Evolutionary conservation across 2,329 filamentous ascomycete genomes (phyloP), one percentile per base, ranked within the genome.

Genomic region (Colletotrichum costaricense): DNA sequence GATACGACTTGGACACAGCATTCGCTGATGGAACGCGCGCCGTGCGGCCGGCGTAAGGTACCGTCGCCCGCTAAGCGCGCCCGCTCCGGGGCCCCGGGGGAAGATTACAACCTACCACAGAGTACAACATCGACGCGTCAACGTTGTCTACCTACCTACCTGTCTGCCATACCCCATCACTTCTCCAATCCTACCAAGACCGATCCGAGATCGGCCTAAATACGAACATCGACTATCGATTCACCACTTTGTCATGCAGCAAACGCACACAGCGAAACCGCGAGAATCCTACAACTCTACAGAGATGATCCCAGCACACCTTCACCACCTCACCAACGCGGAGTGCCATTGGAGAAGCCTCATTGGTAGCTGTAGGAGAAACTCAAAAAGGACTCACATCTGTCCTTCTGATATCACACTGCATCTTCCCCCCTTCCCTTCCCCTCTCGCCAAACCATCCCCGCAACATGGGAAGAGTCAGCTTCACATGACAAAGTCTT

Each of bases 401-500:
- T 49, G 42, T n/a, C 8, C 42, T 49, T 49, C 42, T 42, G 38
- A 42, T 42, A 42, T 42, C 38, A 42, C 38, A 42, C 16, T 42
- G 2, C 38, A 19, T 42, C 16, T 42, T 42, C 5, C 12, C 35
- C 38, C 14, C 14, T 16, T 42, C 5, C 38, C 16, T 42, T 42
- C 38, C 38, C 16, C 16, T 42, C 38, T 42, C 16, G 38, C 16
- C 14, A 49, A 67, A 5, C 56, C 26, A 7, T 54, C 35, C 33
- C 24, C 24, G 30, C 35, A 26, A 7, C 16, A 19, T 26, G 8
- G 42, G 11, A 26, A 33, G 12, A 28, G 63, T 26, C 28, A 42
- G 52, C 55, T 73, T 73, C 70, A 69, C 70, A 73, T 69, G 70
- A 69, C 59, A 73, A 64, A 69, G 54, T 69, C 33, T 55, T 46